phyloP scores from a whole-genome alignment of 2,329 filamentous ascomycete species.

The Elsinoe batatas region DNA sequence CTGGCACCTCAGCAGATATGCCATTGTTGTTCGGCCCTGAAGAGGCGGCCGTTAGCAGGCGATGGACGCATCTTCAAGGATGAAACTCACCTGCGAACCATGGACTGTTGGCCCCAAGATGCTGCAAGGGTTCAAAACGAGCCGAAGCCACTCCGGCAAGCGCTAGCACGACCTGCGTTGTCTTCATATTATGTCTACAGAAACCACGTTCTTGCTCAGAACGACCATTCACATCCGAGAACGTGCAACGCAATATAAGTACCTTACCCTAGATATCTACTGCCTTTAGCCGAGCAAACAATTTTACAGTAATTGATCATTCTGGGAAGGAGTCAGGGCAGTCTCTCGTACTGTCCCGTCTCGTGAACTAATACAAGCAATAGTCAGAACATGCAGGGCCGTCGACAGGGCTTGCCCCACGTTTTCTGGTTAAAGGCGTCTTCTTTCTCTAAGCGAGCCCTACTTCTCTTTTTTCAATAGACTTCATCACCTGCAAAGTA shows the following conservation, averaged over 20 bases:
- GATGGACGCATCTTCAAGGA: not conserved
- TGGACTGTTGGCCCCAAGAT: conserved; percentile 32
- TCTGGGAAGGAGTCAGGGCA: not conserved
- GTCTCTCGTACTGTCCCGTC: not conserved
- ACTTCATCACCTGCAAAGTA: not conserved
- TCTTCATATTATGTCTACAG: not conserved
- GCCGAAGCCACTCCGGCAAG: not conserved
- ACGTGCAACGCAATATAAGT: not conserved
- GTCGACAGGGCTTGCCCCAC: not conserved
- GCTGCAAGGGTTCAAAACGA: conserved; percentile 17
- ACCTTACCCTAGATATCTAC: not conserved
- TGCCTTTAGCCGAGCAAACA: not conserved
- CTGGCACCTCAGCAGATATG: conserved; percentile 46
- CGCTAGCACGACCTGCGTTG: not conserved
- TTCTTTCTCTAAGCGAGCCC: not conserved
- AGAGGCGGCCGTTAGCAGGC: not conserved
- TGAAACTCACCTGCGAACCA: conserved; percentile 22
- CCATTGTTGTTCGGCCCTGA: conserved; percentile 47
- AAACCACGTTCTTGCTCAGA: not conserved
- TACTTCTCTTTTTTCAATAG: not conserved
- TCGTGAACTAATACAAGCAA: not conserved
- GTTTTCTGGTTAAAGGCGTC: not conserved
- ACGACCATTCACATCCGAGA: not conserved
- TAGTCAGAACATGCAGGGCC: not conserved
- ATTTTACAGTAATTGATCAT: not conserved